Conservation (phyloP, 2,329 filamentous ascomycete species). For the Graphilbum ipis-grandicollis region DNA sequence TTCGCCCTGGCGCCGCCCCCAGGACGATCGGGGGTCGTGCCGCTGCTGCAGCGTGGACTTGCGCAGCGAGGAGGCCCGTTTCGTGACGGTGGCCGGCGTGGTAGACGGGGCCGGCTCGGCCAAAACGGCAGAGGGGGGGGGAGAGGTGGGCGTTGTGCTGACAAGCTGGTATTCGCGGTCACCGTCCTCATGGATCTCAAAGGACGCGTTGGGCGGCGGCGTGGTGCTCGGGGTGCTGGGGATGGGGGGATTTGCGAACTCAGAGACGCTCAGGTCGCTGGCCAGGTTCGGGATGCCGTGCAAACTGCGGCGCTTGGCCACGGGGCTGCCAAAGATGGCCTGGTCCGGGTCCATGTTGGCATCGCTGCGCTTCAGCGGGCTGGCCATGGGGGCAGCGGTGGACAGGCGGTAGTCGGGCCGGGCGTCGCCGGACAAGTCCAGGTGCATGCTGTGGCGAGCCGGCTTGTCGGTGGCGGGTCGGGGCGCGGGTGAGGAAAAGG, state of each 20-base stretch:
- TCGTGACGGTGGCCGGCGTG: conserved; percentile 39
- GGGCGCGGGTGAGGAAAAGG: conserved; percentile 22
- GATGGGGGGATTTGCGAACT: no score
- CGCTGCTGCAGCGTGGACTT: conserved; percentile 82
- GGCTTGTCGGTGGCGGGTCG: conserved; percentile 29
- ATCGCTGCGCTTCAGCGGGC: conserved; percentile 84
- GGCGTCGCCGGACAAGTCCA: conserved; percentile 36
- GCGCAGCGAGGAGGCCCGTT: conserved; percentile 59
- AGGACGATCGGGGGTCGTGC: conserved; percentile 48
- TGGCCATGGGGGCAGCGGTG: conserved; percentile 53
- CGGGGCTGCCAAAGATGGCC: conserved; percentile 61
- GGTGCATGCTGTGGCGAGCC: conserved; percentile 35
- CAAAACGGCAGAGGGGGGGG: conserved; percentile 12
- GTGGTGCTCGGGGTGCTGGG: conserved; percentile 11
- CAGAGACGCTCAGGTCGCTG: conserved; percentile 60
- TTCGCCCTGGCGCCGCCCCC: conserved; percentile 40
- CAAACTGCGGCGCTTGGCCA: conserved; percentile 78
- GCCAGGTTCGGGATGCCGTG: conserved; percentile 53
- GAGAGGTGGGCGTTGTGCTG: conserved; percentile 7
- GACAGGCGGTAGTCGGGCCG: conserved; percentile 23
- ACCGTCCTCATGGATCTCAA: conserved; percentile 26
- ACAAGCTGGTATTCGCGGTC: conserved; percentile 36
- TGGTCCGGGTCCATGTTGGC: conserved; percentile 77
- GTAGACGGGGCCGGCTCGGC: conserved; percentile 26
- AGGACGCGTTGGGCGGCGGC: conserved; percentile 22